Evolutionary conservation across 495 filamentous ascomycete species (phyloP).

Genomic region (Xylaria acuta): DNA sequence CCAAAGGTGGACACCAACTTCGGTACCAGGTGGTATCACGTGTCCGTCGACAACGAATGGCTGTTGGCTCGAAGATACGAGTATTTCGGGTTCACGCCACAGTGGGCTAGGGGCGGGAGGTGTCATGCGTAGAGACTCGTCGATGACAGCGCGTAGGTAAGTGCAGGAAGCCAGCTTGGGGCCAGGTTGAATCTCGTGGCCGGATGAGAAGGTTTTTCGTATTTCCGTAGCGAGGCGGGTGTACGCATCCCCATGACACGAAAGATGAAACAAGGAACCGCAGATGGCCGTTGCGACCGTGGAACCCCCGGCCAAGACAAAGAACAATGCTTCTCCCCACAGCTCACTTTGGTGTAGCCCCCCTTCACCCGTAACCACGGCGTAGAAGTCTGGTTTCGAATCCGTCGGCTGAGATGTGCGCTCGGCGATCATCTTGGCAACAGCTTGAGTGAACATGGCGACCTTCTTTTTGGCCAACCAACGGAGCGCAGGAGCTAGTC

Average conservation of each 20-base stretch:
- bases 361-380: neutral
- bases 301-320: neutral
- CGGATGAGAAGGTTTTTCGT: neutral
- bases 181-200: neutral
- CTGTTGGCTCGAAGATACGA: too few relatives aligned
- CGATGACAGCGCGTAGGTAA: neutral
- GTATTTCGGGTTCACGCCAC: neutral
- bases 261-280: neutral
- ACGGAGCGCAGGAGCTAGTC: neutral
- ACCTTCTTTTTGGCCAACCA: neutral
- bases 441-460: neutral
- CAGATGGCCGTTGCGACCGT: neutral
- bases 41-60: neutral
- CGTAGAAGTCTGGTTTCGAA: neutral
- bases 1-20: neutral
- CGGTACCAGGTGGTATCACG: neutral
- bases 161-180: neutral
- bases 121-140: neutral
- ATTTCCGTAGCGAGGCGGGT: neutral
- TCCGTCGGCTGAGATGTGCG: neutral
- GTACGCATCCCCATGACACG: neutral
- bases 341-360: neutral
- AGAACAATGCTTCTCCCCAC: neutral
- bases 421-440: neutral
- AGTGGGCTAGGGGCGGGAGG: neutral